Evolutionary conservation across 129 eudicot species (phyloP).

Genomic region (Scalesia atractyloides): DNA sequence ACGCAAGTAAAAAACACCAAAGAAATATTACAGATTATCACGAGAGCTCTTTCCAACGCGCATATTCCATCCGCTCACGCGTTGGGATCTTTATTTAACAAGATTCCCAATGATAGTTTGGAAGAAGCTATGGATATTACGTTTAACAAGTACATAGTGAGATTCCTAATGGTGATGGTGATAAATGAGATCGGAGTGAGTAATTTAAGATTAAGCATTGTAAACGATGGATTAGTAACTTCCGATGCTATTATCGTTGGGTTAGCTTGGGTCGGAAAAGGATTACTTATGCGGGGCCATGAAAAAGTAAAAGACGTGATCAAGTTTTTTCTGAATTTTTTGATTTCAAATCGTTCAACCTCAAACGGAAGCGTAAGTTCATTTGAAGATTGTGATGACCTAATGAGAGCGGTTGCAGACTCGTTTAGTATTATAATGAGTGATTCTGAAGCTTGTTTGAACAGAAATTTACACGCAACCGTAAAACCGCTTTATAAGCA

Average conservation of each 20-base stretch:
- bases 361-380: slow-evolving; percentile 26
- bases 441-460: slow-evolving; percentile 84
- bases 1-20: slow-evolving; percentile 47
- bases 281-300: slow-evolving; percentile 90
- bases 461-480: slow-evolving; percentile 64
- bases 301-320: slow-evolving; percentile 76
- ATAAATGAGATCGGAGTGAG: slow-evolving; percentile 15
- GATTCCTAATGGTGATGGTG: slow-evolving; percentile 17
- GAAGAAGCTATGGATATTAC: slow-evolving; percentile 65
- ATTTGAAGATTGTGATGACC: slow-evolving; percentile 25
- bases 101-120: slow-evolving; percentile 50
- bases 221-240: slow-evolving; percentile 25
- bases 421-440: slow-evolving; percentile 77
- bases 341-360: slow-evolving; percentile 33
- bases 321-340: slow-evolving; percentile 51
- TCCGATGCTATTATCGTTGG: slow-evolving; percentile 46
- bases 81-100: slow-evolving; percentile 86
- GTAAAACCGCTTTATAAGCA: slow-evolving; percentile 85
- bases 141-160: slow-evolving; percentile 33
- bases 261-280: slow-evolving; percentile 93
- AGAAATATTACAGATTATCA: slow-evolving; percentile 46
- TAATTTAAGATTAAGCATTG: slow-evolving; percentile 33
- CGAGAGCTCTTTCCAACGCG: slow-evolving; percentile 47
- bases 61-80: slow-evolving; percentile 89
- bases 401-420: slow-evolving; percentile 71